Evolutionary conservation across 1,139 yeast genomes (phyloP).

Genomic region (Suhomyces bribrorum): DNA sequence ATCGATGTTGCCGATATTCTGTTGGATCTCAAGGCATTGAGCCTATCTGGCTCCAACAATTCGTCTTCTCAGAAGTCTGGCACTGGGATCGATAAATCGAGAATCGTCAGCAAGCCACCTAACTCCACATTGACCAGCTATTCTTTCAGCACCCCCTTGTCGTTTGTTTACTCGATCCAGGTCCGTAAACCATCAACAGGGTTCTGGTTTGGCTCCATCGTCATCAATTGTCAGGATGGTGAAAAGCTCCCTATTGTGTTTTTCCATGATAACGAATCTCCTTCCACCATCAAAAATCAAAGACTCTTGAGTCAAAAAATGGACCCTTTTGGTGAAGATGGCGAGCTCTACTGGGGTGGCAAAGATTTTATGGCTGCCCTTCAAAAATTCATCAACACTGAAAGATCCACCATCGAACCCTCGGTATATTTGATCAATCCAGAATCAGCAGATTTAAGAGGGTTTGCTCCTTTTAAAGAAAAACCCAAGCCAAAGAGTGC

Average conservation of each 20-base stretch:
- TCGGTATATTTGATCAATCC: constrained; percentile 80
- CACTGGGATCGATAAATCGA: constrained; percentile 13
- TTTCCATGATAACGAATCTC: constrained; percentile 87
- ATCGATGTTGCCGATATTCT: constrained; percentile 49
- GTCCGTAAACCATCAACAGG: constrained; percentile 80
- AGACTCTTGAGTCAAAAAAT: constrained; percentile 61
- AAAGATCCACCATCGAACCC: constrained; percentile 68
- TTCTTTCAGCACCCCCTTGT: constrained; percentile 62
- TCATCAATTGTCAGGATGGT: constrained; percentile 69
- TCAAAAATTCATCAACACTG: constrained; percentile 57
- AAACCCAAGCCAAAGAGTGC: constrained; percentile 21
- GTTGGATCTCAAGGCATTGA: constrained; percentile 22
- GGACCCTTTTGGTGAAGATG: constrained; percentile 70
- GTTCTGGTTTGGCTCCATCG: constrained; percentile 89
- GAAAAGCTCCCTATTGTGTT: constrained; percentile 78
- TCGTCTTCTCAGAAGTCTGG: not conserved
- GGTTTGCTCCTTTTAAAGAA: constrained; percentile 65
- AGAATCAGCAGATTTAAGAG: constrained; percentile 69
- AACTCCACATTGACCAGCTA: constrained; percentile 57
- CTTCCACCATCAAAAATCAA: constrained; percentile 67
- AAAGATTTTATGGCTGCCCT: constrained; percentile 65
- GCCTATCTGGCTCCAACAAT: constrained; percentile 15
- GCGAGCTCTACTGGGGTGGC: constrained; percentile 88
- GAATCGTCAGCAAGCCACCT: constrained; percentile 53
- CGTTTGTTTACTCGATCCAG: constrained; percentile 74